phyloP scores from a whole-genome alignment of 441 rosid genomes.

The Populus hybrid region DNA sequence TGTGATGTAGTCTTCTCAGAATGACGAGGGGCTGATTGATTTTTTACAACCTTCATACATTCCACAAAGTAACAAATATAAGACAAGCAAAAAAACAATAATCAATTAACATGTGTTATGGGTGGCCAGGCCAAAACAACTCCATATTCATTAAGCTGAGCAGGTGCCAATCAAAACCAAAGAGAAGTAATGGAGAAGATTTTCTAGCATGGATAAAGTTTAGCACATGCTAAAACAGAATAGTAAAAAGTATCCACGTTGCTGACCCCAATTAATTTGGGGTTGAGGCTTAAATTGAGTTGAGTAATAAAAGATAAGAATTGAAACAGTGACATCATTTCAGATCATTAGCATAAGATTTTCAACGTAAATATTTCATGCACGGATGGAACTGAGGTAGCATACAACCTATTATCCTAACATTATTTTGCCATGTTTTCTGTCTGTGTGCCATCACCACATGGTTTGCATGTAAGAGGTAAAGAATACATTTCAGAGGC shows the following conservation, averaged over 20 bases:
- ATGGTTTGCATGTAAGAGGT: background rate
- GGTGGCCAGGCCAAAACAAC: background rate
- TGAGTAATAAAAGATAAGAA: background rate
- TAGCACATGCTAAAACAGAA: background rate
- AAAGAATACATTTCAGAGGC: background rate
- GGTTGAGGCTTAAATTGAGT: background rate
- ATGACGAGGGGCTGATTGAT: slow-evolving; percentile 68
- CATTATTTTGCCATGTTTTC: background rate
- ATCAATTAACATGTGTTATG: background rate
- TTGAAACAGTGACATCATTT: background rate
- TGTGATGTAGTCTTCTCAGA: slow-evolving; percentile 57
- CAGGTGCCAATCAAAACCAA: background rate
- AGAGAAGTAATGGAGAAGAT: background rate
- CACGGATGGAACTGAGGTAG: background rate
- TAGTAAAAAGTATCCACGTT: background rate
- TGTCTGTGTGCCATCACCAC: background rate
- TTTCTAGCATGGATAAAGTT: background rate
- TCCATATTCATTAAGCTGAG: background rate
- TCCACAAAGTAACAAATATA: slow-evolving; percentile 20
- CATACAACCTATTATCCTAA: background rate
- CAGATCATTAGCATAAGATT: background rate
- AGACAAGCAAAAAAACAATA: slow-evolving; percentile 7
- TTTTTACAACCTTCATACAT: slow-evolving; percentile 55
- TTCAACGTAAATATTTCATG: background rate
- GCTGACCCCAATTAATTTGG: background rate